These are phyloP conservation scores for Ilyonectria mors-panacis DNA, from an alignment of 2,329 filamentous ascomycete genomes.

Conservation along the genomic window DNA sequence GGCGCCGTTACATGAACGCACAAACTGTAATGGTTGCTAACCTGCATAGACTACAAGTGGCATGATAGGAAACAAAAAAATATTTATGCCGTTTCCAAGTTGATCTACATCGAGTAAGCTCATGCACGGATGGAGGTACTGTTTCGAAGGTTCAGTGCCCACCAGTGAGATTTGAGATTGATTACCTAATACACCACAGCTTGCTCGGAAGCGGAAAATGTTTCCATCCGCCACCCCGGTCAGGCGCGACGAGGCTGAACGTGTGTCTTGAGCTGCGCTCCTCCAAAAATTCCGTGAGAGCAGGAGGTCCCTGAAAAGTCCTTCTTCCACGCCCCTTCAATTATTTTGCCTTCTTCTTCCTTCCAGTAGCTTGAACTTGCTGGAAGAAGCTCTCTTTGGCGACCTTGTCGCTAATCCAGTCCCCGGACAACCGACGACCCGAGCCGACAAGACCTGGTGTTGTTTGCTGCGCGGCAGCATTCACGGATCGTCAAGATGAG, in stretches of 20 bases:
- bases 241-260: constrained; percentile 49
- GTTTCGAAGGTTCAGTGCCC: background rate
- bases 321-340: constrained; percentile 28
- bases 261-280: constrained; percentile 45
- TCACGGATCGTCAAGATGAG: constrained; percentile 66
- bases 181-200: constrained; percentile 14
- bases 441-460: constrained; percentile 37
- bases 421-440: constrained; percentile 28
- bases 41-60: constrained; percentile 19
- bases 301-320: constrained; percentile 34
- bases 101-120: background rate
- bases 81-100: constrained; percentile 4
- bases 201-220: constrained; percentile 34
- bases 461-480: constrained; percentile 48
- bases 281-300: constrained; percentile 46
- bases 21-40: constrained; percentile 1
- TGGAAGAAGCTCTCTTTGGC: constrained; percentile 6
- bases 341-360: constrained; percentile 27
- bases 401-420: constrained; percentile 10
- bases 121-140: background rate
- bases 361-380: constrained; percentile 7
- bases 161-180: background rate
- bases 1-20: constrained; percentile 1
- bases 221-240: constrained; percentile 37
- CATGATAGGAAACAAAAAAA: constrained; percentile 8